Base-by-base conservation (phyloP, 192 early-diverging fungal genomes). In the Paraglomus brasilianum region DNA sequence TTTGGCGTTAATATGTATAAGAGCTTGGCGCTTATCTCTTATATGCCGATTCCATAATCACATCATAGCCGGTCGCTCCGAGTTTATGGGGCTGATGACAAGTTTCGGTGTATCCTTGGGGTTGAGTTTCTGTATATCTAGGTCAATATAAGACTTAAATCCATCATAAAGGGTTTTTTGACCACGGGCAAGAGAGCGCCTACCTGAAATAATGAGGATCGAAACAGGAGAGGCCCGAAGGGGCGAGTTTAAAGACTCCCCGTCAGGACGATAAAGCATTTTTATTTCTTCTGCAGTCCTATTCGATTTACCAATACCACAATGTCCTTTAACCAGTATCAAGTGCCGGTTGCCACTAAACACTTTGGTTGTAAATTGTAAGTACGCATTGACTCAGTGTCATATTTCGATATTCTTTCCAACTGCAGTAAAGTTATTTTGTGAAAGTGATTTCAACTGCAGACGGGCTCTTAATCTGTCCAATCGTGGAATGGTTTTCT, bases 251-350 rank as follows among this genome's bases (percentile, higher is more conserved):
- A n/a, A n/a, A n/a, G n/a, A n/a, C n/a, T n/a, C n/a, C 9, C 60
- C 21, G 47, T 62, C 60, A 43, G 42, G 47, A 45, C 21, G 5
- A 43, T 24, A 45, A 10, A 62, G 60, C 24, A 17, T 45, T 45
- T 21, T 42, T 45, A 62, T 44, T 19, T 63, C 43, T 7, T 63
- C 41, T 44, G 45, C 17, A 22, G 14, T 4, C 21, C 46, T 4
- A 62, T 11, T 45, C 46, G 44, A 62, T 62, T 62, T 62, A 36
- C 60, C 44, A 45, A 62, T 14, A 45, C 44, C 43, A 63, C 60
- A 63, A 63, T 63, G 22, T 46, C 21, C 60, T 46, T 63, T 63
- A 63, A 63, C 19, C 43, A 63, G 22, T 10, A 63, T 58, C 53
- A 55, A 55, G 53, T 55, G 21, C 53, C 17, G 2, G 53, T 55